These are phyloP conservation scores for Trametes sanguinea DNA, from an alignment of 768 basidiomycete species.

Conservation along the genomic window DNA sequence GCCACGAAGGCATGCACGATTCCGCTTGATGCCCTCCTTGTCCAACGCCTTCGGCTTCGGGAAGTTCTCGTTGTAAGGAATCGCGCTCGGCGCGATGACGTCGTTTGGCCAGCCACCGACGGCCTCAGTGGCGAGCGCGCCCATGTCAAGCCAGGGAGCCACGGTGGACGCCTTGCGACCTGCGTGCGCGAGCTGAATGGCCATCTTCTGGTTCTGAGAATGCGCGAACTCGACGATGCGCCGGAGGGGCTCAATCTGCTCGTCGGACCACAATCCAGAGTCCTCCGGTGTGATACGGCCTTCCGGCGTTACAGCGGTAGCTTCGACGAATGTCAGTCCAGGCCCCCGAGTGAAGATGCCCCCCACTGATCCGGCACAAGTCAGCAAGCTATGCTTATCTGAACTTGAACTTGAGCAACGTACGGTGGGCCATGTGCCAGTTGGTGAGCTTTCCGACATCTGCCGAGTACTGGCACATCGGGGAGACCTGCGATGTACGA, in stretches of 20 bases:
- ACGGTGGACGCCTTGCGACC: conserved; percentile 70
- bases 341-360: conserved; percentile 56
- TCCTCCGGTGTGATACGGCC: conserved; percentile 66
- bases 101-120: conserved; percentile 41
- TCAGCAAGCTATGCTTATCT: neutral
- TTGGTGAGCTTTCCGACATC: conserved; percentile 51
- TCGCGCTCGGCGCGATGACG: conserved; percentile 52
- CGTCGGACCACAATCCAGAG: conserved; percentile 61
- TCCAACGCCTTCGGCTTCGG: conserved; percentile 59
- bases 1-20: conserved; percentile 58
- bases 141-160: conserved; percentile 61
- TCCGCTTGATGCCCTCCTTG: conserved; percentile 52
- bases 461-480: conserved; percentile 62
- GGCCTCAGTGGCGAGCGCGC: conserved; percentile 40
- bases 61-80: conserved; percentile 45
- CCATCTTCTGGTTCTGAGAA: conserved; percentile 68
- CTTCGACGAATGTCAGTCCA: conserved; percentile 64
- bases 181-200: conserved; percentile 75
- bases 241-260: conserved; percentile 50
- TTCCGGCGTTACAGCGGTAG: conserved; percentile 59
- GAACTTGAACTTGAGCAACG: conserved; percentile 3
- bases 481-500: conserved; percentile 43
- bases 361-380: conserved; percentile 39
- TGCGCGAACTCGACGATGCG: conserved; percentile 70
- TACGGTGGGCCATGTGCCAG: conserved; percentile 58